A percentile compares a stretch with the other conserved stretches of the same genome.
These are phyloP conservation scores for Phialophora expanda DNA, from an alignment of 2,329 filamentous ascomycete genomes.

Conservation along the genomic window DNA sequence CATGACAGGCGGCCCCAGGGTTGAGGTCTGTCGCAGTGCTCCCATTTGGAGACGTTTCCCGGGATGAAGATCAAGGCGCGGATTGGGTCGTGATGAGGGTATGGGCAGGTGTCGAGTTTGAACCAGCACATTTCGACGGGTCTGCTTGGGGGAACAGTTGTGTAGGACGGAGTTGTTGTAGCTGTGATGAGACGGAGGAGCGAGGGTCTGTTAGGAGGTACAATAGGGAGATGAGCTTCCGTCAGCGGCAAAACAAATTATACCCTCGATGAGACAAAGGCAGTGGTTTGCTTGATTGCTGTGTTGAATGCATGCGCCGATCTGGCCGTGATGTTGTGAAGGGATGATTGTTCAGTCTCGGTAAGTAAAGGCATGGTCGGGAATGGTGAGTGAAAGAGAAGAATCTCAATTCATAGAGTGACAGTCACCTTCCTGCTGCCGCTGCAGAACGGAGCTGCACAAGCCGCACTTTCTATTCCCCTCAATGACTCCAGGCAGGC, in stretches of 20 bases:
- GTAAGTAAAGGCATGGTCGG: not conserved
- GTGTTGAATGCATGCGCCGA: conserved; percentile 18
- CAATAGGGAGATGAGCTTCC: not conserved
- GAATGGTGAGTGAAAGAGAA: not conserved
- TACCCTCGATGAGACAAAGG: conserved; percentile 4
- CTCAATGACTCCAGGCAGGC: conserved; percentile 8
- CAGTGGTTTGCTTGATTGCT: conserved; percentile 11
- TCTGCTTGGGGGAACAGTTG: not conserved
- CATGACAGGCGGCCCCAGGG: conserved; percentile 34
- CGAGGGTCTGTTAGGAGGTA: not conserved
- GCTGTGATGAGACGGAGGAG: not conserved
- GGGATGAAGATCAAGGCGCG: conserved; percentile 30
- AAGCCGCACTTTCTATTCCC: conserved; percentile 3
- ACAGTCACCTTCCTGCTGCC: not conserved
- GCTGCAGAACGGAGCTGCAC: not conserved
- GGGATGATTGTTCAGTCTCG: conserved; percentile 6
- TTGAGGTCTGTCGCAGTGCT: conserved; percentile 26
- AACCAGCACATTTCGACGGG: conserved; percentile 28
- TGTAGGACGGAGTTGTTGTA: not conserved
- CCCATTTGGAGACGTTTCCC: conserved; percentile 22
- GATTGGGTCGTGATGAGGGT: conserved; percentile 31
- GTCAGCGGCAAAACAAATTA: not conserved
- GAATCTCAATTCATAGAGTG: not conserved
- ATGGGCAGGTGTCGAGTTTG: conserved; percentile 31
- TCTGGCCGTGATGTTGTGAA: conserved; percentile 7